Conservation (phyloP, 1,284 basidiomycete species). For the Tylopilus sp. region DNA sequence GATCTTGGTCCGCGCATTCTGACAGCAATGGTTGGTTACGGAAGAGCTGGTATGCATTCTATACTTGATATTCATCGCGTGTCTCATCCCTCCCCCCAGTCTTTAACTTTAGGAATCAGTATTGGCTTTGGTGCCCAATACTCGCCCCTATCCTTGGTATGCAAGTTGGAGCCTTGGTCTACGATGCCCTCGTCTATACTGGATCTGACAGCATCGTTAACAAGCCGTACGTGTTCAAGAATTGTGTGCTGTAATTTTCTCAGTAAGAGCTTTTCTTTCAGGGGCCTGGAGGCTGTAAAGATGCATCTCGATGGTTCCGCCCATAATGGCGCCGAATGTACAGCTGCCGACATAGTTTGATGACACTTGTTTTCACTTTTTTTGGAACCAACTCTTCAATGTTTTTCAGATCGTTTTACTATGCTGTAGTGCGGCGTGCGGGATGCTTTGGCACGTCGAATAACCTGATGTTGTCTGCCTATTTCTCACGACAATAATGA, state of each 20-base stretch:
- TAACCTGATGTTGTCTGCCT: neutral
- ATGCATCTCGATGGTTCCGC: slow-evolving; percentile 19
- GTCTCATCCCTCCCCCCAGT: slow-evolving; percentile 29
- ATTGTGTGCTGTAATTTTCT: neutral
- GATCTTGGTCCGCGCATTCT: slow-evolving; percentile 60
- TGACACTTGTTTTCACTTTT: slow-evolving; percentile 17
- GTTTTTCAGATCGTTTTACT: neutral
- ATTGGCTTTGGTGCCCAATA: slow-evolving; percentile 73
- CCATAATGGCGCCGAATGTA: neutral
- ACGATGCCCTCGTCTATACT: slow-evolving; percentile 50
- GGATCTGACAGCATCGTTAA: slow-evolving; percentile 54
- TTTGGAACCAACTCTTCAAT: neutral
- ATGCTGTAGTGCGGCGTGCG: neutral
- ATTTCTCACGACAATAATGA: neutral
- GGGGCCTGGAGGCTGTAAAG: slow-evolving; percentile 11
- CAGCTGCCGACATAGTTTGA: slow-evolving; percentile 15
- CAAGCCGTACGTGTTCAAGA: slow-evolving; percentile 38
- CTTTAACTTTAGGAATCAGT: slow-evolving; percentile 52
- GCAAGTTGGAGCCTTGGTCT: slow-evolving; percentile 47
- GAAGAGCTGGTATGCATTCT: slow-evolving; percentile 36
- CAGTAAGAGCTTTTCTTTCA: slow-evolving; percentile 1
- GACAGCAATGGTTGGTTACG: slow-evolving; percentile 59
- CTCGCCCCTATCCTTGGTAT: slow-evolving; percentile 56
- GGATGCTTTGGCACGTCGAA: neutral
- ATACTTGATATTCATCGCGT: neutral